These are phyloP conservation scores for Diversispora epigaea DNA, from an alignment of 192 early-diverging fungal species.

Conservation along the genomic window DNA sequence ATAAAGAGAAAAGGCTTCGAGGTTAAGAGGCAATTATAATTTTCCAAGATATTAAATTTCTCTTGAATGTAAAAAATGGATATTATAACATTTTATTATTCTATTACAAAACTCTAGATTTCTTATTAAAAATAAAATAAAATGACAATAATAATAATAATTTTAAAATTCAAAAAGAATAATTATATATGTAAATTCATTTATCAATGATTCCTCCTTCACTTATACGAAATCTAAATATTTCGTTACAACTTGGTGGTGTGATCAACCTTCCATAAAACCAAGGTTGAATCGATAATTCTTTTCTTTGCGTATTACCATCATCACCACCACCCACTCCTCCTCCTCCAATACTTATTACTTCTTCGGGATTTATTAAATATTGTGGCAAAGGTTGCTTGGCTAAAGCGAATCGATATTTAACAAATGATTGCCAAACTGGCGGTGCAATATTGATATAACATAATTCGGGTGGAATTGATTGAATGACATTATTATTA, in stretches of 20 bases:
- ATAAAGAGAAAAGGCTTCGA: too few relatives aligned
- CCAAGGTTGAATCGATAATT: background rate
- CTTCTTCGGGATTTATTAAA: background rate
- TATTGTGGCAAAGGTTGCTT: constrained; percentile 24
- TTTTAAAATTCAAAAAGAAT: too few relatives aligned
- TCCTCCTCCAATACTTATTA: background rate
- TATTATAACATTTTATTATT: too few relatives aligned
- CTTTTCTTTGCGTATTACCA: background rate
- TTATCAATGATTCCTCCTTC: constrained; percentile 1
- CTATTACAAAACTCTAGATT: too few relatives aligned
- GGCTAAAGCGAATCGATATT: constrained; percentile 31
- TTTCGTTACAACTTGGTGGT: background rate
- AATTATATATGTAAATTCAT: background rate
- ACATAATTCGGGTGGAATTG: constrained; percentile 17
- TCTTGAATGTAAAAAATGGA: too few relatives aligned
- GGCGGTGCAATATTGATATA: background rate
- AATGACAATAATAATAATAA: too few relatives aligned
- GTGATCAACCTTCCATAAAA: constrained; percentile 28
- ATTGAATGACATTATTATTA: background rate
- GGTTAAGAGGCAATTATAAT: too few relatives aligned
- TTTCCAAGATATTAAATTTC: too few relatives aligned
- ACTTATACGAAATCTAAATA: constrained; percentile 24
- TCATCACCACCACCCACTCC: background rate
- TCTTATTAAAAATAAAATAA: too few relatives aligned
- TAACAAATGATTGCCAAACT: constrained; percentile 23